A percentile compares a stretch with the other conserved stretches of the same genome.
These are phyloP conservation scores for Exophiala phaeomuriformis DNA, from an alignment of 2,329 filamentous ascomycete species.

Conservation along the genomic window DNA sequence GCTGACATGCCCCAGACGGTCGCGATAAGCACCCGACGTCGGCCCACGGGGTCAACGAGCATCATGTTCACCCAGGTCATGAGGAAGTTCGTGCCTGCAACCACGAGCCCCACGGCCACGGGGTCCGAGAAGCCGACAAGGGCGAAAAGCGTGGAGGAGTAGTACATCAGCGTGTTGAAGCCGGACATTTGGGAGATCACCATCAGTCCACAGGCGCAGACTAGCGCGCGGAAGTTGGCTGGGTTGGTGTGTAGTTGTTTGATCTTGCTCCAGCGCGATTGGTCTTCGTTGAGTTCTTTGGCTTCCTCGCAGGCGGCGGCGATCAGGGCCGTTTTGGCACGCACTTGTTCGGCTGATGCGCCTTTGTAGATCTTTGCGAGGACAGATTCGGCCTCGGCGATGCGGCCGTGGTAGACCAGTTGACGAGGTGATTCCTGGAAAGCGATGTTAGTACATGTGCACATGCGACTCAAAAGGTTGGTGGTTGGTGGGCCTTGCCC, in stretches of 20 bases:
- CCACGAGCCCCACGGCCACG: conserved; percentile 69
- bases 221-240: conserved; percentile 54
- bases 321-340: conserved; percentile 31
- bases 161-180: conserved; percentile 91
- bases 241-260: conserved; percentile 33
- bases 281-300: conserved; percentile 15
- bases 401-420: conserved; percentile 33
- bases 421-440: conserved; percentile 57
- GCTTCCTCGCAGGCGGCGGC: conserved; percentile 17
- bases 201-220: conserved; percentile 79
- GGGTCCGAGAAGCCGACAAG: conserved; percentile 71
- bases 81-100: conserved; percentile 56
- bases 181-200: conserved; percentile 82
- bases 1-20: conserved; percentile 77
- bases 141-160: conserved; percentile 72
- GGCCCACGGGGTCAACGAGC: conserved; percentile 72
- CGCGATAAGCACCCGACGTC: conserved; percentile 69
- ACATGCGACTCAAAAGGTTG: background rate
- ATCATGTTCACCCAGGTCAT: conserved; percentile 56
- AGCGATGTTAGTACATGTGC: background rate
- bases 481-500: too few relatives aligned
- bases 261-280: conserved; percentile 27
- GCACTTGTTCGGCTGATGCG: conserved; percentile 64
- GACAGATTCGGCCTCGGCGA: conserved; percentile 55
- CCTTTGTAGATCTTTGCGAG: conserved; percentile 55